Evolutionary conservation across 306 rosid genomes (phyloP).

Genomic region (Psophocarpus tetragonolobus): DNA sequence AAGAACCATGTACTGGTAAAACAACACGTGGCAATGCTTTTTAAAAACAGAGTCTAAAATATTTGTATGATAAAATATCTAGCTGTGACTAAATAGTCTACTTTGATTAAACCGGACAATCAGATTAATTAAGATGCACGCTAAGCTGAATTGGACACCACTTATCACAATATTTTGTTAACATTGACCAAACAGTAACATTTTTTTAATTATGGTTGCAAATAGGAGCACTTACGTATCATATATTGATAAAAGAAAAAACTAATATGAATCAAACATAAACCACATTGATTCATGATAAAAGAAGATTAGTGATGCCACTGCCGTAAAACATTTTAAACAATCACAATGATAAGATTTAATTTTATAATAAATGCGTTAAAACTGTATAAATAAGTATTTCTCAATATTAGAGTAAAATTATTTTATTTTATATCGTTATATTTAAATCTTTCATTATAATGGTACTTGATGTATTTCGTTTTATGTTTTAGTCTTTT

Average conservation of each 20-base stretch:
- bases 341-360: too few relatives aligned
- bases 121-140: background rate
- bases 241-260: background rate
- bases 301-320: too few relatives aligned
- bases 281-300: too few relatives aligned
- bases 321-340: too few relatives aligned
- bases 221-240: conserved; percentile 3
- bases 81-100: background rate
- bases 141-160: background rate
- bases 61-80: background rate
- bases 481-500: too few relatives aligned
- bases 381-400: too few relatives aligned
- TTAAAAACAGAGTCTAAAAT: background rate
- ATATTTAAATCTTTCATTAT: too few relatives aligned
- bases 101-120: background rate
- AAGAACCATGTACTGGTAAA: background rate
- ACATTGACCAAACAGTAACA: background rate
- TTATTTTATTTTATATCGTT: too few relatives aligned
- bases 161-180: background rate
- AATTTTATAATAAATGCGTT: too few relatives aligned
- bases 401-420: too few relatives aligned
- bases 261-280: background rate
- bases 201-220: background rate
- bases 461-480: too few relatives aligned
- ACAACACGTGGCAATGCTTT: background rate